phyloP scores from a whole-genome alignment of 2,329 filamentous ascomycete genomes.

The Pestalotiopsis sp. region DNA sequence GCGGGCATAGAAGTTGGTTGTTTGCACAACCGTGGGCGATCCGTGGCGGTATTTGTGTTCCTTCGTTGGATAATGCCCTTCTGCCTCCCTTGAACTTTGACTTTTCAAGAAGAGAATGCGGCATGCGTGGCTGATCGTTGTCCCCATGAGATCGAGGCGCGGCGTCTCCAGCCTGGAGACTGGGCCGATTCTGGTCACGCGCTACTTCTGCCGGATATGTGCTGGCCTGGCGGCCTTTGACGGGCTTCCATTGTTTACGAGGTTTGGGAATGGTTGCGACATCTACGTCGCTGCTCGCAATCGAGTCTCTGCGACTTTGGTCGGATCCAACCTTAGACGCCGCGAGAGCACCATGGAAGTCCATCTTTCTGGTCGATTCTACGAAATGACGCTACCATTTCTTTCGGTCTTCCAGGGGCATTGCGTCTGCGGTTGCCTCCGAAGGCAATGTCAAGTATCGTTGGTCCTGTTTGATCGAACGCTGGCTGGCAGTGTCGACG shows the following conservation, averaged over 20 bases:
- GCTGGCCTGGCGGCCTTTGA: conserved; percentile 7
- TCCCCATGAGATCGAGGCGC: not conserved
- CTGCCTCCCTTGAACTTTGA: not conserved
- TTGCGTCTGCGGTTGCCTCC: not conserved
- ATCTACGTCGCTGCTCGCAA: not conserved
- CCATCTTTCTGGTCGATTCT: conserved; percentile 6
- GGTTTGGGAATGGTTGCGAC: not conserved
- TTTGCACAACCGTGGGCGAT: not conserved
- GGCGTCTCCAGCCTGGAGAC: conserved; percentile 51
- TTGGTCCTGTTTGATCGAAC: not conserved
- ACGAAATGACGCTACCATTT: conserved; percentile 15
- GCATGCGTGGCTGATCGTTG: not conserved
- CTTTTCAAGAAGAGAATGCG: not conserved
- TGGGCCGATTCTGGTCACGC: conserved; percentile 22
- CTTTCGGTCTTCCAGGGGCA: not conserved
- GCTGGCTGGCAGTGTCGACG: not conserved
- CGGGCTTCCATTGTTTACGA: conserved; percentile 11
- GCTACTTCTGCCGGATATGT: not conserved
- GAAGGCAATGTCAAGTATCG: not conserved
- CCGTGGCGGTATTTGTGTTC: not conserved
- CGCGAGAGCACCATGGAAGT: not conserved
- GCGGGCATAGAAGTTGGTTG: not conserved
- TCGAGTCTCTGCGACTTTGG: not conserved
- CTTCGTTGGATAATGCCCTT: not conserved
- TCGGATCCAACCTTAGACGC: not conserved